Conservation (phyloP, 2,329 filamentous ascomycete genomes). For the Corinectria fuckeliana region DNA sequence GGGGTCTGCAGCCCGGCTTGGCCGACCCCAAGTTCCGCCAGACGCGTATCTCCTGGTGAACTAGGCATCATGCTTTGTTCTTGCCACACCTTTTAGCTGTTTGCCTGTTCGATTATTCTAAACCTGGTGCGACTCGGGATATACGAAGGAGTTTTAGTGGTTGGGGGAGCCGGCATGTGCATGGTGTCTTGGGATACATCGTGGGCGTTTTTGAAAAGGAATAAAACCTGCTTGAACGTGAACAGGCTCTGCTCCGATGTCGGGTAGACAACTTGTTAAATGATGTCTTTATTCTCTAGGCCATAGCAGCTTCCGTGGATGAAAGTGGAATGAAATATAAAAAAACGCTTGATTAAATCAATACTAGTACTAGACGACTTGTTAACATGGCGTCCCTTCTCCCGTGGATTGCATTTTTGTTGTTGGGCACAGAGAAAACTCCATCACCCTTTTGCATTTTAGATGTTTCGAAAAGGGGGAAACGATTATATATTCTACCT, state of each 20-base stretch:
- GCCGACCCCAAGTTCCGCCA: constrained; percentile 55
- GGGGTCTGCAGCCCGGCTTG: constrained; percentile 55
- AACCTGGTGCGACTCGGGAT: background rate
- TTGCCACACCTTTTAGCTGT: background rate
- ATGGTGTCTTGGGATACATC: background rate
- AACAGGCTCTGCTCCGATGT: no score
- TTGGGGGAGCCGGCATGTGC: background rate
- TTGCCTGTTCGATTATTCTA: background rate
- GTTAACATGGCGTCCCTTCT: background rate
- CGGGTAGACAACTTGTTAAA: background rate
- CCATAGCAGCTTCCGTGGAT: background rate
- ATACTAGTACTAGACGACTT: background rate
- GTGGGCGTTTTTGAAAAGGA: background rate
- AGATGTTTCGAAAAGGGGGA: constrained; percentile 3
- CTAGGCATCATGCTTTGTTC: background rate
- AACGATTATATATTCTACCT: constrained; percentile 39
- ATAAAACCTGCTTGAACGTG: background rate
- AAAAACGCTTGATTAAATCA: background rate
- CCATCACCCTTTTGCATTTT: background rate
- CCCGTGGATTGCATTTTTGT: background rate
- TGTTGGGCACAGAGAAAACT: no score
- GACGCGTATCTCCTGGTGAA: constrained; percentile 57
- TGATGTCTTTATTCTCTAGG: background rate
- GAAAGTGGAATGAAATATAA: background rate
- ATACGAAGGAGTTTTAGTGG: background rate